Conservation (phyloP, 306 rosid genomes). For the Heteromeles arbutifolia region DNA sequence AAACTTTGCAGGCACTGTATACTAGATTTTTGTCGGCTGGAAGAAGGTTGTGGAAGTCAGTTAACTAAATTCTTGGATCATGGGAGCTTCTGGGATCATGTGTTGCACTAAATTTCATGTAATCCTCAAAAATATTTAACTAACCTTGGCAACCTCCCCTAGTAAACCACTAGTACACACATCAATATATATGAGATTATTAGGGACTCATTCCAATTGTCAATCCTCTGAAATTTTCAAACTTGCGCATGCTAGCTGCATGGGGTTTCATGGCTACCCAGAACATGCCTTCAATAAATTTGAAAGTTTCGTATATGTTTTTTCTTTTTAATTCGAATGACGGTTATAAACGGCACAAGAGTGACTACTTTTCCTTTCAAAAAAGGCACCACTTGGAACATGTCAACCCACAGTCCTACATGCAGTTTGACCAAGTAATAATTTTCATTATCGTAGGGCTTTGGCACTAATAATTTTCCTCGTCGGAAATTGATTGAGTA, state of each 20-base stretch:
- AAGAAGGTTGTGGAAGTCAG: conserved; percentile 19
- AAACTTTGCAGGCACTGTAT: neutral
- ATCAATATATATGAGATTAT: neutral
- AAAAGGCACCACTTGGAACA: neutral
- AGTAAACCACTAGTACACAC: neutral
- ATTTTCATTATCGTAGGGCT: neutral
- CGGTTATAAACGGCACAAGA: neutral
- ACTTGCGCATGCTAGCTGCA: neutral
- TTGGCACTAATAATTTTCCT: neutral
- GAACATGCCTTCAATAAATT: neutral
- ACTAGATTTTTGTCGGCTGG: conserved; percentile 2
- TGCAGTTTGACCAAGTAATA: neutral
- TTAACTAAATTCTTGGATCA: conserved; percentile 45
- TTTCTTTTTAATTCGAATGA: neutral
- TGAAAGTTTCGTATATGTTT: neutral
- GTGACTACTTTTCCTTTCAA: neutral
- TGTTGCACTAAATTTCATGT: conserved; percentile 31
- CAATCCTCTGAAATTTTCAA: neutral
- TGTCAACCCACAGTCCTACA: neutral
- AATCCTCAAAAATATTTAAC: neutral
- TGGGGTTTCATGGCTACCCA: neutral
- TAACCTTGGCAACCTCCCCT: neutral
- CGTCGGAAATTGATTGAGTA: neutral
- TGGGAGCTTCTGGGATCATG: conserved; percentile 45
- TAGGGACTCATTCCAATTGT: neutral